phyloP scores from a whole-genome alignment of 2,329 filamentous ascomycete genomes.

The Monilinia fructigena region DNA sequence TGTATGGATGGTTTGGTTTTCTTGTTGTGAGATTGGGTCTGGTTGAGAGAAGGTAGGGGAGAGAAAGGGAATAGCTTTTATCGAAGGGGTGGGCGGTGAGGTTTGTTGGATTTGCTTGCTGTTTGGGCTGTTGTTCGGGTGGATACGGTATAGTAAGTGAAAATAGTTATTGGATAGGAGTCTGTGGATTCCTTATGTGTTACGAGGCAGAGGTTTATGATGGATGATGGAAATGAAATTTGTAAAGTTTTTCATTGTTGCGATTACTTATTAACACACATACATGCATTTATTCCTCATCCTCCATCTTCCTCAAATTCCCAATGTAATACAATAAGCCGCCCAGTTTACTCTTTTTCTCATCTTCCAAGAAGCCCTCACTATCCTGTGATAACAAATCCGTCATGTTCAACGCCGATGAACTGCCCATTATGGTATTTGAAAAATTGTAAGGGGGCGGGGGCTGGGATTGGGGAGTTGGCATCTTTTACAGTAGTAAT shows the following conservation, averaged over 20 bases:
- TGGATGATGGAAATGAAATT: not conserved
- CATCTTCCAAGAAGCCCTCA: constrained; percentile 31
- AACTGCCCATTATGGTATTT: constrained; percentile 24
- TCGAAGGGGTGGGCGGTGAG: too few relatives aligned
- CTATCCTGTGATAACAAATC: constrained; percentile 13
- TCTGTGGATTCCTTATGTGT: too few relatives aligned
- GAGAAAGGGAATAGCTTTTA: too few relatives aligned
- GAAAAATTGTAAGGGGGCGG: constrained; percentile 26
- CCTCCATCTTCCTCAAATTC: constrained; percentile 40
- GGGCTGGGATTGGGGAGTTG: constrained; percentile 14
- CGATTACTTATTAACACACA: not conserved
- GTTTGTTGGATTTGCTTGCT: not conserved
- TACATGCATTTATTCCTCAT: constrained; percentile 23
- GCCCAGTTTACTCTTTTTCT: constrained; percentile 40
- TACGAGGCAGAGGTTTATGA: too few relatives aligned
- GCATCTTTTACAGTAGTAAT: constrained; percentile 42
- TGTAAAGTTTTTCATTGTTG: not conserved
- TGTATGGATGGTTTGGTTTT: not conserved
- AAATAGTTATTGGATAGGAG: too few relatives aligned
- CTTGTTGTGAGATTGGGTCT: not conserved
- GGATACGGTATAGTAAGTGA: not conserved
- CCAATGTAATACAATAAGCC: constrained; percentile 43
- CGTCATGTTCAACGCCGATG: constrained; percentile 8
- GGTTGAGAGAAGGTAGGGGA: not conserved
- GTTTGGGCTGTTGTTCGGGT: not conserved